phyloP scores from a whole-genome alignment of 495 filamentous ascomycete species.

The Aspergillus nidulans region DNA sequence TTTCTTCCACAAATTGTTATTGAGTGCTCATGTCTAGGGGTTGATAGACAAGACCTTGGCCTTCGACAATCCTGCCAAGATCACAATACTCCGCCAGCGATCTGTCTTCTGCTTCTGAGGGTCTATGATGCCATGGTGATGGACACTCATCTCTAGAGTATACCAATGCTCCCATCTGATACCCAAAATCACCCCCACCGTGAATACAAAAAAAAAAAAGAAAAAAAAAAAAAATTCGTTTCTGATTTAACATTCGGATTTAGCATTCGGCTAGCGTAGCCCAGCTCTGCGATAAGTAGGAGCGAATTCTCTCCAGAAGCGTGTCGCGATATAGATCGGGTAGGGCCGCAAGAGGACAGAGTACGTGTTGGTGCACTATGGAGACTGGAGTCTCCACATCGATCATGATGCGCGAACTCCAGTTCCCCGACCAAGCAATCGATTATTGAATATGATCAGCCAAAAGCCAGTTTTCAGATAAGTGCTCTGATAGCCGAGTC shows the following conservation, averaged over 20 bases:
- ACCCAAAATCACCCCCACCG: too few species aligned
- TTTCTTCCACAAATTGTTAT: conserved; percentile 14
- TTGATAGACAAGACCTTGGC: conserved; percentile 10
- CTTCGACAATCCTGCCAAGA: not conserved
- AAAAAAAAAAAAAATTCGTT: too few species aligned
- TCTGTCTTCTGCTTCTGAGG: not conserved
- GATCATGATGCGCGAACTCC: not conserved
- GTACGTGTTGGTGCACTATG: too few species aligned
- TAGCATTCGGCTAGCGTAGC: too few species aligned
- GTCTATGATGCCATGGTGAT: not conserved
- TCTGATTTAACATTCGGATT: too few species aligned
- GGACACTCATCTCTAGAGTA: too few species aligned
- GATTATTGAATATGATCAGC: not conserved
- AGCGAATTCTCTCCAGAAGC: conserved; percentile 1
- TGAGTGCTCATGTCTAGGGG: not conserved
- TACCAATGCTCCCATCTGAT: too few species aligned
- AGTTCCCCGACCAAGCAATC: not conserved
- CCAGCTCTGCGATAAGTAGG: not conserved
- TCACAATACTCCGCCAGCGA: not conserved
- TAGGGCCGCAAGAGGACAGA: not conserved
- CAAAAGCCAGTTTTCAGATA: not conserved
- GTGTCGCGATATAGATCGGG: not conserved
- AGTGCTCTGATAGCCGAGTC: not conserved
- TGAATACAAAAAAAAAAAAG: too few species aligned
- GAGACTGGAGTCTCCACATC: not conserved